Evolutionary conservation across 176 grass and related monocot species (phyloP).

Genomic region (Carex myosuroides): DNA sequence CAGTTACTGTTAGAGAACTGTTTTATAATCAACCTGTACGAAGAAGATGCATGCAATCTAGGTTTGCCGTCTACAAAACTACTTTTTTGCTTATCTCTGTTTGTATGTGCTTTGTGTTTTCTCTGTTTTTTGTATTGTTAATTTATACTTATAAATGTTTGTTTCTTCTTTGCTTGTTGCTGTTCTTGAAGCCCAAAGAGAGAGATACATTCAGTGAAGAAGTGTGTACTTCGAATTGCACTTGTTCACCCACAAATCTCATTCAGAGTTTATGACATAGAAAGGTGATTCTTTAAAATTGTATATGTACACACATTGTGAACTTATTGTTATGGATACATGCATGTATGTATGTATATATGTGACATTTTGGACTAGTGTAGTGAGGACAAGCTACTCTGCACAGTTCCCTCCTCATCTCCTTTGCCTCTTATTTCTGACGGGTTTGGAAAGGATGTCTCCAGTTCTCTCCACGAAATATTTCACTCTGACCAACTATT

Average conservation of each 20-base stretch:
- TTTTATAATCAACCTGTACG: conserved; percentile 96
- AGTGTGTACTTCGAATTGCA: conserved; percentile 58
- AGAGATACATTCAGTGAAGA: conserved; percentile 77
- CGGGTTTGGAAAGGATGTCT: conserved; percentile 66
- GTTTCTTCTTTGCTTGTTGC: conserved; percentile 19
- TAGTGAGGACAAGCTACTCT: conserved; percentile 74
- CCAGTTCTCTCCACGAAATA: conserved; percentile 66
- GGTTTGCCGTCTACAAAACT: conserved; percentile 28
- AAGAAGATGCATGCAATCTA: conserved; percentile 84
- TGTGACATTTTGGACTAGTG: conserved; percentile 6
- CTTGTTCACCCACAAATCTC: conserved; percentile 79
- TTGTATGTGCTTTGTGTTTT: background rate
- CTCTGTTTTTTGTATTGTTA: background rate
- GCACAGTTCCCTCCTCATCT: conserved; percentile 43
- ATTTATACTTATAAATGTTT: conserved; percentile 10
- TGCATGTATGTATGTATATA: background rate
- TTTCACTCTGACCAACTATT: conserved; percentile 46
- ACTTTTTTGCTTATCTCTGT: conserved; percentile 2
- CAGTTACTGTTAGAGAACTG: conserved; percentile 81
- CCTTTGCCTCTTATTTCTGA: conserved; percentile 62
- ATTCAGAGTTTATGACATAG: conserved; percentile 69
- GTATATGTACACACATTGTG: background rate
- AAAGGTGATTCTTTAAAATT: conserved; percentile 42
- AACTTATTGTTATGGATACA: conserved; percentile 3
- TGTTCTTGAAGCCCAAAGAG: conserved; percentile 59